Base-by-base conservation (phyloP, 208 protist genomes). In the Leishmania lainsoni region DNA sequence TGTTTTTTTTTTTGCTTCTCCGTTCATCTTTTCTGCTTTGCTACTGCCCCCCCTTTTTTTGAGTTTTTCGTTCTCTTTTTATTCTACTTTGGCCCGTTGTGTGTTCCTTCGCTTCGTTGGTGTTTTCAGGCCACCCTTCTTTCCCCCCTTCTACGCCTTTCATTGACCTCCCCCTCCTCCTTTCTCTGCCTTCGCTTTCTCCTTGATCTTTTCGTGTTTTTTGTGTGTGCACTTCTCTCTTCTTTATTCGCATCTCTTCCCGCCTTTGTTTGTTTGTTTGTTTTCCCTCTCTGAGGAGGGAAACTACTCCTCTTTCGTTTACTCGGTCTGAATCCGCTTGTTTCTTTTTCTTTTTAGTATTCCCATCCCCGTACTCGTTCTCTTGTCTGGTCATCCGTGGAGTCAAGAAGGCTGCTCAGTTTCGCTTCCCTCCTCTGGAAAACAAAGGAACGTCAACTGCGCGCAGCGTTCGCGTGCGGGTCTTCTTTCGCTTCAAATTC, bases 141-240 rank as follows among this genome's bases (percentile, higher is more conserved):
- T 51, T 76, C 17, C 45, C 10, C 10, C 32, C 12, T 68, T 39
- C 66, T 16, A 49, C 29, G 22, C 3, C 39, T 51, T 66, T 69
- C 68, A 26, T 79, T 51, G 51, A 48, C 56, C 35, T 71, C n/a
- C 56, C 65, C 72, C 29, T 45, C 52, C n/a, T 39, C 5, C 39
- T 59, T 10, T 39, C 26, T n/a, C 39, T 5, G 48, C 32, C 20
- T 48, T 26, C 22, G 22, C 35, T 26, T 5, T 20, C 8, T 32
- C 26, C 12, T 70, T 9, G 14, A 56, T 71, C 42, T 79, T 79
- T 74, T 80, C 56, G 22, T 75, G 9, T 66, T 35, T 74, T 16
- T 29, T 66, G 5, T 39, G 35, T 68, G n/a, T 0, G 61, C 9
- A 17, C 29, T 26, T 10, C 59, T 17, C 26, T 63, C 9, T 63